Percentiles rank a stretch among this genome's conserved stretches.
These are phyloP conservation scores for Albifimbria verrucaria DNA, from an alignment of 2,329 filamentous ascomycete species.

Conservation along the genomic window DNA sequence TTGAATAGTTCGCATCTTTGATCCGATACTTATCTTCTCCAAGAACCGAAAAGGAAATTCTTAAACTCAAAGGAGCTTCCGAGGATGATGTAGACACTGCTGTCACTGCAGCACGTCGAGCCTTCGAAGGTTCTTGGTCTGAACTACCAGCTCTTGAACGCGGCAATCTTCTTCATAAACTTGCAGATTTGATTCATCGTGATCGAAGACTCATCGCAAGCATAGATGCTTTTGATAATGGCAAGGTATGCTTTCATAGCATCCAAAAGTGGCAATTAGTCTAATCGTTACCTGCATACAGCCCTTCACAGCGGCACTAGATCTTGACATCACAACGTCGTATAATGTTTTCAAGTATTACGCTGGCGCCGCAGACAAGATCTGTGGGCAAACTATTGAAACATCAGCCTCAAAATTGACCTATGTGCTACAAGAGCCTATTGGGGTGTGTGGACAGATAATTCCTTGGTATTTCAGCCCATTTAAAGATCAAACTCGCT, in stretches of 20 bases:
- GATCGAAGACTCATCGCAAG: conserved; percentile 19
- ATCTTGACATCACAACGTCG: conserved; percentile 50
- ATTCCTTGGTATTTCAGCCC: conserved; percentile 50
- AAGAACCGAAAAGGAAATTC: too few relatives aligned
- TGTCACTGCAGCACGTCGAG: too few relatives aligned
- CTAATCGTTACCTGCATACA: conserved; percentile 5
- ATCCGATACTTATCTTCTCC: too few relatives aligned
- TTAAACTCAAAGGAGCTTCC: too few relatives aligned
- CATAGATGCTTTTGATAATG: conserved; percentile 20
- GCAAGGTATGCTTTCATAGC: conserved; percentile 11
- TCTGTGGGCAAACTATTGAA: conserved; percentile 65
- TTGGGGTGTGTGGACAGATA: conserved; percentile 65
- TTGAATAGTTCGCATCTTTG: too few relatives aligned
- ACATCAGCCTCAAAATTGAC: conserved; percentile 61
- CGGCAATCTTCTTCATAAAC: too few relatives aligned
- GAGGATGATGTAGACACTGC: too few relatives aligned
- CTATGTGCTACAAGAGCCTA: conserved; percentile 64
- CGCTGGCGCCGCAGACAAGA: conserved; percentile 68
- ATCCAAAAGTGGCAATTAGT: not conserved
- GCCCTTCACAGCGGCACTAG: conserved; percentile 36
- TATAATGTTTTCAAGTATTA: conserved; percentile 58
- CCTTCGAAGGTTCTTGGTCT: too few relatives aligned
- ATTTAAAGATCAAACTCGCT: too few relatives aligned
- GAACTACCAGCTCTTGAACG: too few relatives aligned
- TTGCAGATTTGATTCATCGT: too few relatives aligned